Evolutionary conservation across 2,329 filamentous ascomycete genomes (phyloP).

Genomic region (Dothistroma pini): DNA sequence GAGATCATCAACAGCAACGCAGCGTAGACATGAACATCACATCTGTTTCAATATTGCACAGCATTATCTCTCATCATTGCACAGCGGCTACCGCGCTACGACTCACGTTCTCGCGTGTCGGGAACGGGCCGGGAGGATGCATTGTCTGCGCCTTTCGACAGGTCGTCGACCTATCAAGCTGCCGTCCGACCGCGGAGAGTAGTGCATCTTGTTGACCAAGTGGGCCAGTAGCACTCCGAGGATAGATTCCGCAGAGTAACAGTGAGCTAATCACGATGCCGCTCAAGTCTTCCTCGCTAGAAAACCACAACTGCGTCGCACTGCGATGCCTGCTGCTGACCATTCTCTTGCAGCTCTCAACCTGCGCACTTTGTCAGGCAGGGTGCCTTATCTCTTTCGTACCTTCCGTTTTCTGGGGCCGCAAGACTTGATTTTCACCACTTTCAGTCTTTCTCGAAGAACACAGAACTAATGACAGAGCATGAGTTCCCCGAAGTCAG

Average conservation of each 20-base stretch:
- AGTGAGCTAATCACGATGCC: background rate
- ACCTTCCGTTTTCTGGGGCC: background rate
- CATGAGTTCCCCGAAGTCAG: conserved; percentile 19
- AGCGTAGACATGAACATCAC: background rate
- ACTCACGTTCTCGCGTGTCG: background rate
- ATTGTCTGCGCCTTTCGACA: background rate
- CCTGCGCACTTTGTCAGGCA: background rate
- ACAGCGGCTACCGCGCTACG: background rate
- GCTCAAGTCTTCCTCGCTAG: background rate
- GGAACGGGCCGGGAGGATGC: background rate
- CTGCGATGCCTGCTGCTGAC: background rate
- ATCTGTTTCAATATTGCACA: background rate
- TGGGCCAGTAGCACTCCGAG: background rate
- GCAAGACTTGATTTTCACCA: background rate
- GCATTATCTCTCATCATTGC: background rate
- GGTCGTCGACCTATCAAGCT: background rate
- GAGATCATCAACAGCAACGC: background rate
- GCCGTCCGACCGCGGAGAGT: background rate
- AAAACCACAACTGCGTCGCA: background rate
- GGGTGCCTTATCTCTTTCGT: background rate
- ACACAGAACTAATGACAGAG: conserved; percentile 10
- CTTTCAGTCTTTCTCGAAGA: background rate
- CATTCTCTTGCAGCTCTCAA: background rate
- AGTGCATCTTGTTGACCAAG: background rate
- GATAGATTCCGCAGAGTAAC: background rate